Conservation (phyloP, 371 early-diverging fungal species). For the Synchytrium microbalum region DNA sequence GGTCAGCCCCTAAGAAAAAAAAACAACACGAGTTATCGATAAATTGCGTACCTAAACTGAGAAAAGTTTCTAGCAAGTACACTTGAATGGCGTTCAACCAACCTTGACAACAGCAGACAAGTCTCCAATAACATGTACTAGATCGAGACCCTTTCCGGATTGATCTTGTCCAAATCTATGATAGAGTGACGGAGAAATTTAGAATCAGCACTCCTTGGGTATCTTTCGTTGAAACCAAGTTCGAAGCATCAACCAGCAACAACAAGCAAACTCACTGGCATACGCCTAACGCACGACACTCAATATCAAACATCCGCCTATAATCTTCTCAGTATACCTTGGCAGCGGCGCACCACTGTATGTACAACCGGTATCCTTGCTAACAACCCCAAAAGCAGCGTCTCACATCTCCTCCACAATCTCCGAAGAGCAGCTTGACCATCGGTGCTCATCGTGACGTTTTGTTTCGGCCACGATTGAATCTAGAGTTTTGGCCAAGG, state of each 20-base stretch:
- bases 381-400: conserved; percentile 72
- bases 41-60: conserved; percentile 74
- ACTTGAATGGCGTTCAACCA: conserved; percentile 63
- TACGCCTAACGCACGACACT: conserved; percentile 72
- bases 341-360: conserved; percentile 91
- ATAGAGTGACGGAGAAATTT: neutral
- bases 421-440: conserved; percentile 73
- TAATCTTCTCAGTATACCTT: conserved; percentile 69
- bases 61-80: conserved; percentile 65
- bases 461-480: conserved; percentile 65
- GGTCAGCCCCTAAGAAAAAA: neutral
- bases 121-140: conserved; percentile 79
- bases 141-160: conserved; percentile 77
- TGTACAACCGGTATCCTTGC: conserved; percentile 70
- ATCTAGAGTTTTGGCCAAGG: conserved; percentile 71
- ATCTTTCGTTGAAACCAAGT: too few relatives aligned
- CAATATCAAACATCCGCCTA: conserved; percentile 70
- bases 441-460: conserved; percentile 69
- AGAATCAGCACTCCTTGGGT: conserved; percentile 9
- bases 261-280: conserved; percentile 45
- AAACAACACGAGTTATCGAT: neutral
- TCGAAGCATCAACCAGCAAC: too few relatives aligned
- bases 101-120: conserved; percentile 55
- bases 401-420: conserved; percentile 95
- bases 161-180: conserved; percentile 62